Evolutionary conservation across 768 basidiomycete genomes (phyloP).

Genomic region (Leccinum boreale): DNA sequence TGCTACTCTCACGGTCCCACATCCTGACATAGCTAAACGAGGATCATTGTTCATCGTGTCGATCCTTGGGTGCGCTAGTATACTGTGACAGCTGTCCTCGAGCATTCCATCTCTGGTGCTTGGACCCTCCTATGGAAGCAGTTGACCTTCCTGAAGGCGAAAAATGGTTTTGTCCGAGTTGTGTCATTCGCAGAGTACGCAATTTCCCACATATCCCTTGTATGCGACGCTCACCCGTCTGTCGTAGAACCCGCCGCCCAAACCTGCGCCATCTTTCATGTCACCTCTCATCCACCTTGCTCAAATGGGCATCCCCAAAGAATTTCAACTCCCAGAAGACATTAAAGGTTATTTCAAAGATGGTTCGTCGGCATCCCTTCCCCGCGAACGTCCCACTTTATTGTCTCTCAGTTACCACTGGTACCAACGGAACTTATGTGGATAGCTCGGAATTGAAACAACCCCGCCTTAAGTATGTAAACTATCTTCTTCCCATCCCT

Average conservation of each 20-base stretch:
- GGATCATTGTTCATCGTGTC: conserved; percentile 84
- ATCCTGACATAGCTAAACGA: conserved; percentile 51
- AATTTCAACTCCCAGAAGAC: conserved; percentile 86
- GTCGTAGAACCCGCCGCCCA: conserved; percentile 56
- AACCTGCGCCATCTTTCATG: conserved; percentile 66
- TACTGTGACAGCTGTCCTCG: conserved; percentile 97
- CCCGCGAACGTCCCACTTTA: conserved; percentile 15
- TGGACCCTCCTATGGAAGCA: conserved; percentile 91
- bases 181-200: conserved; percentile 62
- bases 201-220: not conserved
- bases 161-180: conserved; percentile 78
- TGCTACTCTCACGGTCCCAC: conserved; percentile 15
- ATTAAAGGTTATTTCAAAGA: conserved; percentile 82
- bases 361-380: conserved; percentile 47
- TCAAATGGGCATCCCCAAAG: conserved; percentile 66
- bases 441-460: conserved; percentile 75
- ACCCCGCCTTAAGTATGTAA: conserved; percentile 76
- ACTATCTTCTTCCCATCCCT: conserved; percentile 3
- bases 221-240: conserved; percentile 13
- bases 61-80: conserved; percentile 78
- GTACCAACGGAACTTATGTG: conserved; percentile 78
- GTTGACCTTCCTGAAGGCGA: conserved; percentile 80
- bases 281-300: conserved; percentile 70
- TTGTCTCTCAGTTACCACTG: conserved; percentile 61
- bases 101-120: conserved; percentile 94